phyloP scores from a whole-genome alignment of 345 rosid genomes.

The Boechera retrofracta region DNA sequence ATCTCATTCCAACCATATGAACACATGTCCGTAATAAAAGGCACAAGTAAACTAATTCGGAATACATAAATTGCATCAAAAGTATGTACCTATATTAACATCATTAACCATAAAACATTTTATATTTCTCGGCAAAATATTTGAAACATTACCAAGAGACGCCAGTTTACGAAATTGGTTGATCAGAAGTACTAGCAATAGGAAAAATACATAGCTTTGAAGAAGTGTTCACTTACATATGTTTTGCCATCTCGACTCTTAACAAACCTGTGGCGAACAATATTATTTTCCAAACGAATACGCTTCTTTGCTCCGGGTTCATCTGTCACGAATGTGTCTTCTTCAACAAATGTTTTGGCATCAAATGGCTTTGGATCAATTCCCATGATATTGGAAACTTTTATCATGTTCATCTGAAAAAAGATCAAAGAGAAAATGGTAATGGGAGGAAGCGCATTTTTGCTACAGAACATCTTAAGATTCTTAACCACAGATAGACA shows the following conservation, averaged over 20 bases:
- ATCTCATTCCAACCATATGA: slow-evolving; percentile 2
- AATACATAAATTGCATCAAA: slow-evolving; percentile 19
- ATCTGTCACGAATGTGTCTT: slow-evolving; percentile 82
- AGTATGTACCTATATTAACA: neutral
- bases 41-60: neutral
- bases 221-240: slow-evolving; percentile 63
- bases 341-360: slow-evolving; percentile 92
- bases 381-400: slow-evolving; percentile 98
- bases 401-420: slow-evolving; percentile 89
- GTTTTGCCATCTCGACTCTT: slow-evolving; percentile 69
- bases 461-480: slow-evolving; percentile 6
- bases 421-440: slow-evolving; percentile 20
- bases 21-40: slow-evolving; percentile 17
- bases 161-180: slow-evolving; percentile 25
- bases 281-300: slow-evolving; percentile 88
- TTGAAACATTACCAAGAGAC: slow-evolving; percentile 24
- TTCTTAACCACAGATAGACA: slow-evolving; percentile 3
- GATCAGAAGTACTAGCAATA: slow-evolving; percentile 10
- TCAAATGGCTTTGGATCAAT: slow-evolving; percentile 92
- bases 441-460: slow-evolving; percentile 12
- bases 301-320: slow-evolving; percentile 83
- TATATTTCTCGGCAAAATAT: slow-evolving; percentile 9
- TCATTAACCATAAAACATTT: slow-evolving; percentile 6
- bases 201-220: slow-evolving; percentile 17
- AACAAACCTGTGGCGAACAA: slow-evolving; percentile 85